phyloP scores from a whole-genome alignment of 257 asterid genomes.

The Nicotiana knightiana region DNA sequence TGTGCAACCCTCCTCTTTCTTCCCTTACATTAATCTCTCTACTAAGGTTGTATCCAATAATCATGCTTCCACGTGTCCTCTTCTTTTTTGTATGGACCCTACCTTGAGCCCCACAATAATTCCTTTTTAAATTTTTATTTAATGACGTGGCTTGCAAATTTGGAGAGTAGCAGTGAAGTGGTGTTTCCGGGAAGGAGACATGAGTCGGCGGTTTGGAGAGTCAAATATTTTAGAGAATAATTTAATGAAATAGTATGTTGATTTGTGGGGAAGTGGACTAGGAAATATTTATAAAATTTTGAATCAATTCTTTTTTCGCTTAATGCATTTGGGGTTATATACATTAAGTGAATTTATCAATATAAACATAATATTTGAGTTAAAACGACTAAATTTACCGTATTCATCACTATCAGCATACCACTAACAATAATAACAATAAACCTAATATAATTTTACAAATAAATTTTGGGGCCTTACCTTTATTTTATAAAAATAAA shows the following conservation, averaged over 20 bases:
- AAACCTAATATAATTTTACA: no score
- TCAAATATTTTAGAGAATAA: not conserved
- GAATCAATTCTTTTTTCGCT: no score
- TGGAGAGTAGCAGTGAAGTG: not conserved
- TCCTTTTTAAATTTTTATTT: not conserved
- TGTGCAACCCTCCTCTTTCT: conserved; percentile 28
- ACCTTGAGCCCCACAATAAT: conserved; percentile 37
- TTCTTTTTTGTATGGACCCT: not conserved
- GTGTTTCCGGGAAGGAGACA: conserved; percentile 48
- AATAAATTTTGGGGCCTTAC: no score
- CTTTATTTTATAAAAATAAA: no score
- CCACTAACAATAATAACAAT: no score
- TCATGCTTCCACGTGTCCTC: conserved; percentile 21
- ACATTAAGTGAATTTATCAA: no score
- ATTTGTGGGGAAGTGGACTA: not conserved
- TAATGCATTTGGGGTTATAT: no score
- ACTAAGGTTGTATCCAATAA: conserved; percentile 7
- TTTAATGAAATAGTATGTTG: conserved; percentile 3
- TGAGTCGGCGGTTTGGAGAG: conserved; percentile 25
- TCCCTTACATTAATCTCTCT: not conserved
- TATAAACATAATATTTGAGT: no score
- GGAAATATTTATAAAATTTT: no score
- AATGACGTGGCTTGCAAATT: not conserved
- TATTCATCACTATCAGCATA: no score
- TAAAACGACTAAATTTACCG: no score